Conservation (phyloP, 495 filamentous ascomycete species). For the Aspergillus conjunctus region DNA sequence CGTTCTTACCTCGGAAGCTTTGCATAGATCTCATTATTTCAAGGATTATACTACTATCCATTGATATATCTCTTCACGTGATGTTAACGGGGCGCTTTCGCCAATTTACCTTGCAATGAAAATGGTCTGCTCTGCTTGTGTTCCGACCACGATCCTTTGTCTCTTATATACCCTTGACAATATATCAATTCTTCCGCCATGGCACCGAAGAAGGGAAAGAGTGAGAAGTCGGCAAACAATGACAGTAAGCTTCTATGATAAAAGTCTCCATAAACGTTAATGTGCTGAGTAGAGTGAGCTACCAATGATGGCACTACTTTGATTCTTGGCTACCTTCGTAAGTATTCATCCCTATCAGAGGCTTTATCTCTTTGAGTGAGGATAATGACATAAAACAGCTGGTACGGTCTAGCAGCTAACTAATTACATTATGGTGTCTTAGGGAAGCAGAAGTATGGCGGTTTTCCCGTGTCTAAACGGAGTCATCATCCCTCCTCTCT, state of each 20-base stretch:
- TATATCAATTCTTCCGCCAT: slow-evolving; percentile 5
- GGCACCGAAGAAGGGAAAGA: slow-evolving; percentile 45
- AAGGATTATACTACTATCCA: neutral
- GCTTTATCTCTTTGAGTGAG: neutral
- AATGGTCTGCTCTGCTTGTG: neutral
- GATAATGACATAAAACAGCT: no score
- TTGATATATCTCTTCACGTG: slow-evolving; percentile 7
- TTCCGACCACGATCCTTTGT: neutral
- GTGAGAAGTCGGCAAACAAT: slow-evolving; percentile 41
- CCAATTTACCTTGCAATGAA: neutral
- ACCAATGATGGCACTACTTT: slow-evolving; percentile 31
- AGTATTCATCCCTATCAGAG: slow-evolving; percentile 24
- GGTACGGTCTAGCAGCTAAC: neutral
- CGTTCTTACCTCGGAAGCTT: neutral
- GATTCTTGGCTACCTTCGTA: slow-evolving; percentile 63
- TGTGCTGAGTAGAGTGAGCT: slow-evolving; percentile 31
- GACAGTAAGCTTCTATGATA: slow-evolving; percentile 39
- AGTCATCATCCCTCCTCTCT: neutral
- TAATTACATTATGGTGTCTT: neutral
- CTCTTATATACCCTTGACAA: neutral
- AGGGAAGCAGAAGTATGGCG: slow-evolving; percentile 60
- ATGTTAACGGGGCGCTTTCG: neutral
- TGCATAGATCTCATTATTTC: neutral
- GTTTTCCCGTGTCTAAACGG: neutral
- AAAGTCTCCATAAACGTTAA: slow-evolving; percentile 1